These are phyloP conservation scores for Aspergillus pseudoterreus DNA, from an alignment of 2,329 filamentous ascomycete species.

Conservation along the genomic window DNA sequence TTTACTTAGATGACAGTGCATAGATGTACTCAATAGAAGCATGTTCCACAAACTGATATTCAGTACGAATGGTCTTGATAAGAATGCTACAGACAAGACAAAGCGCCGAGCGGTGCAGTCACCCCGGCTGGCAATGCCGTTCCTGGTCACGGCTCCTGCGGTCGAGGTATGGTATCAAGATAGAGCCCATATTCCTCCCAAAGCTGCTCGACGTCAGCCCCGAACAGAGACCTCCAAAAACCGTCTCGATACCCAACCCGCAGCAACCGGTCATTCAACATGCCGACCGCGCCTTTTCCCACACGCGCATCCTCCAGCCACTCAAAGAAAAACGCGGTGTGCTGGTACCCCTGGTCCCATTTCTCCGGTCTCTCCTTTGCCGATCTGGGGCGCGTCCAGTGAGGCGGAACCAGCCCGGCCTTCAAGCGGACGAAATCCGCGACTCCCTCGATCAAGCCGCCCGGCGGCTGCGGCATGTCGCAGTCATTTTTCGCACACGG, in stretches of 20 bases:
- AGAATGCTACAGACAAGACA: no score
- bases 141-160: not conserved
- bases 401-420: slow-evolving; percentile 69
- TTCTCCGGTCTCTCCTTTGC: slow-evolving; percentile 50
- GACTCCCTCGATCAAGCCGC: slow-evolving; percentile 83
- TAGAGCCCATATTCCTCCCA: slow-evolving; percentile 68
- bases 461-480: slow-evolving; percentile 45
- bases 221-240: slow-evolving; percentile 54
- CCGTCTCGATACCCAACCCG: slow-evolving; percentile 32
- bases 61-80: not conserved
- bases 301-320: slow-evolving; percentile 73
- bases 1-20: not conserved
- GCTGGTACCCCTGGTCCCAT: slow-evolving; percentile 91
- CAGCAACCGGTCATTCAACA: slow-evolving; percentile 37
- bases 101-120: no score
- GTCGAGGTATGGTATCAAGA: slow-evolving; percentile 34
- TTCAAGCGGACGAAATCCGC: slow-evolving; percentile 88
- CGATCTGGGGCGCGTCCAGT: slow-evolving; percentile 64
- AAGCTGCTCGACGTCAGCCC: slow-evolving; percentile 61
- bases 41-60: slow-evolving; percentile 1
- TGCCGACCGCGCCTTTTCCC: slow-evolving; percentile 64
- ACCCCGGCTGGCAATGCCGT: no score
- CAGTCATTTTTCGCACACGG: slow-evolving; percentile 27
- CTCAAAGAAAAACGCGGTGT: slow-evolving; percentile 85
- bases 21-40: slow-evolving; percentile 21